Evolutionary conservation across 768 basidiomycete species (phyloP).

Genomic region (Neoboletus subvelutipes): DNA sequence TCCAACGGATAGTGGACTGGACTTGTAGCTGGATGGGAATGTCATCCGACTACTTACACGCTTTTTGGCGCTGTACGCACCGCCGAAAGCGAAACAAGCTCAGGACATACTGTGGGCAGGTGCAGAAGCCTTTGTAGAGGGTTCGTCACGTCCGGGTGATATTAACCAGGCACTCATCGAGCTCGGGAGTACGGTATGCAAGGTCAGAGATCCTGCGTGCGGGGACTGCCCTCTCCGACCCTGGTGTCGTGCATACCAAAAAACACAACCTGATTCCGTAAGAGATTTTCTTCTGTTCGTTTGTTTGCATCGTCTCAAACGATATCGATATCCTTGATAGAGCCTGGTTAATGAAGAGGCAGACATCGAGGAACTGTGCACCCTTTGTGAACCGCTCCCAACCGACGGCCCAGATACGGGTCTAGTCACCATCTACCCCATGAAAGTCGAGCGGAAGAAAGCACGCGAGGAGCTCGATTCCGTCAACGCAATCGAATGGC

Average conservation of each 20-base stretch:
- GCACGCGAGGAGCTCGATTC: conserved; percentile 81
- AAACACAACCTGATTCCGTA: conserved; percentile 14
- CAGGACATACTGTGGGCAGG: conserved; percentile 82
- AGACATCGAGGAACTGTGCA: conserved; percentile 81
- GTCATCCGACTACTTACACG: conserved; percentile 84
- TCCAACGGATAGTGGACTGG: not conserved
- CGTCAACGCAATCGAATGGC: conserved; percentile 87
- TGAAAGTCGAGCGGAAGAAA: conserved; percentile 82
- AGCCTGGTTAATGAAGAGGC: conserved; percentile 16
- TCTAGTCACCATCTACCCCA: conserved; percentile 77
- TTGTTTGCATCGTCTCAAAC: not conserved
- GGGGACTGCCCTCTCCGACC: conserved; percentile 63
- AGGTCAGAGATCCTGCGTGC: conserved; percentile 78
- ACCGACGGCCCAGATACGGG: conserved; percentile 14
- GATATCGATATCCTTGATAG: not conserved
- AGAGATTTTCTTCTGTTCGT: not conserved
- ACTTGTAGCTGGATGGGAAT: conserved; percentile 79
- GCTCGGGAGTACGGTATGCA: conserved; percentile 91
- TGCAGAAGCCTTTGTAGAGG: conserved; percentile 67
- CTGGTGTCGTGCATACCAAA: conserved; percentile 66
- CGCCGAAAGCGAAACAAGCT: conserved; percentile 75
- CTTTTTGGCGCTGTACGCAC: conserved; percentile 77
- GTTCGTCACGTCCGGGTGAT: conserved; percentile 63
- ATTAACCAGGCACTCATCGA: conserved; percentile 94
- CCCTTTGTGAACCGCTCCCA: conserved; percentile 60